Conservation (phyloP, 371 early-diverging fungal species). For the Mucor irregularis region DNA sequence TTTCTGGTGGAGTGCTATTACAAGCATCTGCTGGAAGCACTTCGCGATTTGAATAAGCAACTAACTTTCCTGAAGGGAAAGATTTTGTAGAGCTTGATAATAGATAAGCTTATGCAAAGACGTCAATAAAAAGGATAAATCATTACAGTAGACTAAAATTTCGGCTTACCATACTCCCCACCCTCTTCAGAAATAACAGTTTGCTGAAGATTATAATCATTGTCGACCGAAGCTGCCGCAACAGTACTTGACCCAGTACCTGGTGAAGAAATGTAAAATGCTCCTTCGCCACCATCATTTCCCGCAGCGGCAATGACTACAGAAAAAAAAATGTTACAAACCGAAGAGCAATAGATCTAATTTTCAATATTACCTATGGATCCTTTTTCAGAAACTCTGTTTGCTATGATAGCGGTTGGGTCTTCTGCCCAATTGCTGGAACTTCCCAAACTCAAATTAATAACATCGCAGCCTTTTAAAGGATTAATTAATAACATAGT, state of each 20-base stretch:
- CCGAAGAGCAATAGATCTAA: neutral
- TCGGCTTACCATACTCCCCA: slow-evolving; percentile 19
- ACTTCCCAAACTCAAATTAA: slow-evolving; percentile 76
- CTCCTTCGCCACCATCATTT: slow-evolving; percentile 63
- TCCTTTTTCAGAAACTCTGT: slow-evolving; percentile 42
- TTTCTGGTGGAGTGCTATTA: slow-evolving; percentile 16
- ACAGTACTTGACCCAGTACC: slow-evolving; percentile 52
- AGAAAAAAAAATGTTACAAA: neutral
- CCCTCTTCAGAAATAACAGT: slow-evolving; percentile 14
- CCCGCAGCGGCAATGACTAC: slow-evolving; percentile 64
- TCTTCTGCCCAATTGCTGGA: slow-evolving; percentile 61
- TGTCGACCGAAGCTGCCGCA: slow-evolving; percentile 68
- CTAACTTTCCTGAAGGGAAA: slow-evolving; percentile 33
- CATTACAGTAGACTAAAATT: no score
- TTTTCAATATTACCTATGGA: slow-evolving; percentile 24
- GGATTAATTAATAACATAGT: neutral
- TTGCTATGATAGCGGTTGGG: slow-evolving; percentile 51
- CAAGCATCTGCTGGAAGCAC: slow-evolving; percentile 25
- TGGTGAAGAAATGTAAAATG: slow-evolving; percentile 54
- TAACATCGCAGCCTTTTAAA: slow-evolving; percentile 51
- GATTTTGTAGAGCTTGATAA: slow-evolving; percentile 20
- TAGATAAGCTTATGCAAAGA: slow-evolving; percentile 23
- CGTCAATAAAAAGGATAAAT: neutral
- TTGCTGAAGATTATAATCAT: slow-evolving; percentile 28
- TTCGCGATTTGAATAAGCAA: slow-evolving; percentile 20